phyloP scores from a whole-genome alignment of 1,139 yeast genomes.

The Kazachstania sp. region DNA sequence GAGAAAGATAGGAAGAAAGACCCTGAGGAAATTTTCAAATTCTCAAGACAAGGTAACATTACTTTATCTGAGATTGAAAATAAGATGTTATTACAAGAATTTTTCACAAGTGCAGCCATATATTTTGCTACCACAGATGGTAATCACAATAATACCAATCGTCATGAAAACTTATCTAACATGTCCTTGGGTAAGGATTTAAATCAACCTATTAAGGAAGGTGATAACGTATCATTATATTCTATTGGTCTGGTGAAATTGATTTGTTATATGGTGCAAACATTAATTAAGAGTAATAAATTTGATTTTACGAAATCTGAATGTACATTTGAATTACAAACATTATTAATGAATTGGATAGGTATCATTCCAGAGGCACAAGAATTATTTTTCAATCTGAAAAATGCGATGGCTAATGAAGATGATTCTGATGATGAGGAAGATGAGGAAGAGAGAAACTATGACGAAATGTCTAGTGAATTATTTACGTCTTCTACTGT shows the following conservation, averaged over 20 bases:
- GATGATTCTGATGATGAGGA: conserved; percentile 1
- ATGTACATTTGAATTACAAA: conserved; percentile 48
- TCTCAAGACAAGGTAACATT: conserved; percentile 49
- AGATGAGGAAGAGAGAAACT: neutral
- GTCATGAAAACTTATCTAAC: neutral
- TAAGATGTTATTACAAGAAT: conserved; percentile 62
- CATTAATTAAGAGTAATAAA: conserved; percentile 38
- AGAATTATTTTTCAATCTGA: conserved; percentile 31
- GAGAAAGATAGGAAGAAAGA: conserved; percentile 12
- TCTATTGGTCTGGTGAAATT: conserved; percentile 45
- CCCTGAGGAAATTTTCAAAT: conserved; percentile 27
- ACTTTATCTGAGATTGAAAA: conserved; percentile 48
- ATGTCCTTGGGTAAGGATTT: neutral
- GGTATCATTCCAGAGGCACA: conserved; percentile 43
- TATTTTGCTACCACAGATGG: conserved; percentile 33
- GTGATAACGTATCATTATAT: conserved; percentile 32
- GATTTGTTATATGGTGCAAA: conserved; percentile 53
- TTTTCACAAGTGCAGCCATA: conserved; percentile 47
- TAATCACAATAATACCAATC: neutral
- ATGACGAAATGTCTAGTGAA: neutral
- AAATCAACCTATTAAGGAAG: conserved; percentile 1
- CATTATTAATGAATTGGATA: conserved; percentile 54
- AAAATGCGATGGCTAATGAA: conserved; percentile 12
- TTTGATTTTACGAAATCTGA: conserved; percentile 40
- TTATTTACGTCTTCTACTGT: neutral